These are phyloP conservation scores for Schizosaccharomyces japonicus DNA, from an alignment of 805 yeast genomes.

Conservation along the genomic window DNA sequence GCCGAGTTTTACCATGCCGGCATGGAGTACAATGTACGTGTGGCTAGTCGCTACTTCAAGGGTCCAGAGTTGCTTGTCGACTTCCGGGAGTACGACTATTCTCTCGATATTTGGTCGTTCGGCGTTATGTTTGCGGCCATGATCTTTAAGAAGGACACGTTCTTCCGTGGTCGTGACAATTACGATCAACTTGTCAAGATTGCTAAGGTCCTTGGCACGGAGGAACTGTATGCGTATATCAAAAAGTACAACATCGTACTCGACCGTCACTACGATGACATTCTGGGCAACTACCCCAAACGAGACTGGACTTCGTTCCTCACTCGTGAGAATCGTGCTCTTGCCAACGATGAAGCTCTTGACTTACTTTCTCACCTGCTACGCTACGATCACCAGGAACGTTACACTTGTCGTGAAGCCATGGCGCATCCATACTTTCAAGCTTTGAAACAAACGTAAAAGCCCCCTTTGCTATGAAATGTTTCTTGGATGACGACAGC, in stretches of 20 bases:
- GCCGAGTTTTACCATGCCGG: slow-evolving; percentile 86
- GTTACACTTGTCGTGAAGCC: slow-evolving; percentile 75
- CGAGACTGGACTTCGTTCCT: slow-evolving; percentile 73
- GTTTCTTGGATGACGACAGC: too few relatives aligned
- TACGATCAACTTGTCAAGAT: slow-evolving; percentile 80
- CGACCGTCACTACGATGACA: slow-evolving; percentile 52
- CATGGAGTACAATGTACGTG: slow-evolving; percentile 75
- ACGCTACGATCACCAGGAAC: slow-evolving; percentile 68
- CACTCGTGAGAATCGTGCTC: slow-evolving; percentile 40
- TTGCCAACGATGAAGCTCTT: slow-evolving; percentile 46
- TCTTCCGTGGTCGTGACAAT: slow-evolving; percentile 76
- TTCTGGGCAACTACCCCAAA: slow-evolving; percentile 45
- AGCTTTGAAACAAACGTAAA: neutral
- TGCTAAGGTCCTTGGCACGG: slow-evolving; percentile 69
- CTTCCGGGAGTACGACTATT: slow-evolving; percentile 70
- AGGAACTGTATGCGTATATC: slow-evolving; percentile 44
- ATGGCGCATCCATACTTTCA: slow-evolving; percentile 33
- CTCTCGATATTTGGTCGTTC: slow-evolving; percentile 79
- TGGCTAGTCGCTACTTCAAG: slow-evolving; percentile 77
- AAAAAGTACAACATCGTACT: slow-evolving; percentile 46
- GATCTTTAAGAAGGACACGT: slow-evolving; percentile 73
- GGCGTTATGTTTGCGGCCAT: slow-evolving; percentile 86
- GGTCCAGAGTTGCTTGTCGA: slow-evolving; percentile 82
- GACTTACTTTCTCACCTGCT: slow-evolving; percentile 62
- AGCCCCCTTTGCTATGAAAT: too few relatives aligned